A percentile compares a stretch with the other conserved stretches of the same genome.
Evolutionary conservation across 345 rosid genomes (phyloP).

Genomic region (Bruguiera sexangula): DNA sequence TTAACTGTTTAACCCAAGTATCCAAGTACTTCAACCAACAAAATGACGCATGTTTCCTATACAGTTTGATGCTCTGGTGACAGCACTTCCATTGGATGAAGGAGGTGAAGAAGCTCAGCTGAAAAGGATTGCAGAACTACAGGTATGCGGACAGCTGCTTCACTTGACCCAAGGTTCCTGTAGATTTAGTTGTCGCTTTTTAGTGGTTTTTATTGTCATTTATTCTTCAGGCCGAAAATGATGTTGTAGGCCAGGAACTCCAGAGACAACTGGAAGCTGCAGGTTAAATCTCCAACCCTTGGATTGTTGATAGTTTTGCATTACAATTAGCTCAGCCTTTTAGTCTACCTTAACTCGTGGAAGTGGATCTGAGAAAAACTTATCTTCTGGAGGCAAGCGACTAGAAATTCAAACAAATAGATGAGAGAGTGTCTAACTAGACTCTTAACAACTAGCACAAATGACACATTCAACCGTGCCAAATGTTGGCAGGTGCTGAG

Average conservation of each 20-base stretch:
- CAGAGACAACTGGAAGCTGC: slow-evolving; percentile 93
- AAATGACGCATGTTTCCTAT: slow-evolving; percentile 9
- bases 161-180: not conserved
- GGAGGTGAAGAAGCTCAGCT: slow-evolving; percentile 94
- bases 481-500: too few relatives aligned
- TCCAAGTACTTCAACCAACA: not conserved
- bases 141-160: slow-evolving; percentile 35
- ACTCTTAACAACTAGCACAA: not conserved
- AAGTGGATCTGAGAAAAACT: too few relatives aligned
- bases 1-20: too few relatives aligned
- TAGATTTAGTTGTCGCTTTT: not conserved
- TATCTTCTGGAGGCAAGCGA: not conserved
- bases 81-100: slow-evolving; percentile 83
- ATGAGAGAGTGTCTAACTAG: not conserved
- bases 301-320: not conserved
- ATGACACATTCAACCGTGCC: too few relatives aligned
- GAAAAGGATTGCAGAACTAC: slow-evolving; percentile 71
- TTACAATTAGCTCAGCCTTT: not conserved
- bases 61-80: slow-evolving; percentile 88
- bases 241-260: slow-evolving; percentile 78
- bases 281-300: slow-evolving; percentile 36
- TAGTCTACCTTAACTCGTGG: not conserved
- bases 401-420: not conserved
- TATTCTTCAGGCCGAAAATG: slow-evolving; percentile 69
- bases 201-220: not conserved